Base-by-base conservation (phyloP, 2,329 filamentous ascomycete genomes). In the Neonectria magnoliae region DNA sequence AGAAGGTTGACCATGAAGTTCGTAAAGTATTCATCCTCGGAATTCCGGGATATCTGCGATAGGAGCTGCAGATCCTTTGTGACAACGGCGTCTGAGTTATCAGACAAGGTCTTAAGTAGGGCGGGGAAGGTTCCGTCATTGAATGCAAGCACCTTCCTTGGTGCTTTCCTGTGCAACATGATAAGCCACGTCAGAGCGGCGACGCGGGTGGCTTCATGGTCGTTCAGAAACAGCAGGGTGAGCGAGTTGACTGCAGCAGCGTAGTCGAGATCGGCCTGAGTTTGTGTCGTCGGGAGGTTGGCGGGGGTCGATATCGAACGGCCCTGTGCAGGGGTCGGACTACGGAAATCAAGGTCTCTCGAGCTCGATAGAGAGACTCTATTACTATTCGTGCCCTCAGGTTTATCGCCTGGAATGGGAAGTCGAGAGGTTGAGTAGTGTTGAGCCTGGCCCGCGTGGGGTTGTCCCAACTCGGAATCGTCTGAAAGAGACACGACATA, bases 1-100 rank as follows among this genome's bases (percentile, higher is more conserved):
- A 99, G 83, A 10, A 99, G 84, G 76, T 97, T 97, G 65, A 98
- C 92, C 96, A 99, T 99, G 78, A 99, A 99, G 25, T 95, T 97
- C 2, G 93, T 91, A 76, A 99, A 99, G 79, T 98, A 98, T 69
- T 94, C 93, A 75, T 99, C 96, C 74, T 98, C 96, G 76, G 94
- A 98, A 73, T 98, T 97, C 69, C 92, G 90, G 3, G 95, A 98
- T 59, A 99, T 98, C 71, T 99, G 96, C 0, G 95, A 98, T 2
- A 99, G 85, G 16, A 99, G 85, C 68, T 98, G 93, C 31, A 99
- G 81, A 77, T 99, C 96, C 72, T 96, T 93, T 5, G 93, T 98
- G 1, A 99, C 97, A 7, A 99, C 96, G 18, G 94, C 93, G 77
- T 99, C 96, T 8, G 95, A 93, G 8, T 95, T 93, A 78, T 99